A percentile compares a stretch with the other conserved stretches of the same genome.
These are phyloP conservation scores for Solanum okadae DNA, from an alignment of 257 asterid genomes.

Conservation along the genomic window DNA sequence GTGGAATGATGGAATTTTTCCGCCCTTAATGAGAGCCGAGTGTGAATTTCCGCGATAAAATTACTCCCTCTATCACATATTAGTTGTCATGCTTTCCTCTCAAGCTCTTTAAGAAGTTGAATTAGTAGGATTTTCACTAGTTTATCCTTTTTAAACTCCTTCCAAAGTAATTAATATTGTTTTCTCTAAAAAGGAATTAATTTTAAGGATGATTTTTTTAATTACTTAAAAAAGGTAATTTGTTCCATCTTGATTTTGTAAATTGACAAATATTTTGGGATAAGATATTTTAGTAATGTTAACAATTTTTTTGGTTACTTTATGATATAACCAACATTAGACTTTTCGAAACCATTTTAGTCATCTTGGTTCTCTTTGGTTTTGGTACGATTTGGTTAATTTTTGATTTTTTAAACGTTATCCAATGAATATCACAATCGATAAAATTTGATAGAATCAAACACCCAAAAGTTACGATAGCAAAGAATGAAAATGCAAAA, in stretches of 20 bases:
- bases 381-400: background rate
- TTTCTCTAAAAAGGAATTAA: background rate
- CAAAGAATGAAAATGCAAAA: background rate
- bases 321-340: no score
- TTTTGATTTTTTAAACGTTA: no score
- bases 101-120: background rate
- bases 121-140: background rate
- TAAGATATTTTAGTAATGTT: background rate
- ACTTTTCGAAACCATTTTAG: no score
- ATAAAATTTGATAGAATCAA: no score
- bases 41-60: background rate
- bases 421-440: no score
- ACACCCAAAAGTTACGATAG: no score
- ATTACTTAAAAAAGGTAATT: no score
- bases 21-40: background rate
- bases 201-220: background rate
- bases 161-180: background rate
- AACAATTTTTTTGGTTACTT: background rate
- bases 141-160: background rate
- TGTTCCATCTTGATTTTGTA: background rate
- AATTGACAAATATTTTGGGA: background rate
- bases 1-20: background rate
- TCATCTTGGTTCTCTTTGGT: no score
- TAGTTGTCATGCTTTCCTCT: background rate
- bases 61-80: no score